These are phyloP conservation scores for Spathaspora passalidarum DNA, from an alignment of 805 yeast genomes.

Conservation along the genomic window DNA sequence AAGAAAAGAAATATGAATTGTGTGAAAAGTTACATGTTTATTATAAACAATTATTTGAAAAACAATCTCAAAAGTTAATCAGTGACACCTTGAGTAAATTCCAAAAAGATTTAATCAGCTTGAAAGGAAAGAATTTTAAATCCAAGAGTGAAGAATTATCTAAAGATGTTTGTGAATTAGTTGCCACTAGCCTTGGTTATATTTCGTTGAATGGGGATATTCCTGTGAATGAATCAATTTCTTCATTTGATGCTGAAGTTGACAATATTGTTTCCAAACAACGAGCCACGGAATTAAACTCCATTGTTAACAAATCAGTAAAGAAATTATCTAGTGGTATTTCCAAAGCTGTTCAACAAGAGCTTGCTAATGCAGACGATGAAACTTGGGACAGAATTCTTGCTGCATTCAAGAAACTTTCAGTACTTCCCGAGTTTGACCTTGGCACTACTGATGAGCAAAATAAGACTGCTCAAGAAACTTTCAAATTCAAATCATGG, in stretches of 20 bases:
- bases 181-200: slow-evolving; percentile 6
- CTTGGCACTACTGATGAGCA: slow-evolving; percentile 52
- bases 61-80: slow-evolving; percentile 18
- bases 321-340: slow-evolving; percentile 47
- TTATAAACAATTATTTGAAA: slow-evolving; percentile 37
- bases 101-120: slow-evolving; percentile 9
- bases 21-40: slow-evolving; percentile 33
- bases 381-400: slow-evolving; percentile 63
- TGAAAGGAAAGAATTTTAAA: slow-evolving; percentile 9
- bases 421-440: slow-evolving; percentile 37
- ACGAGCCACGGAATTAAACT: slow-evolving; percentile 31
- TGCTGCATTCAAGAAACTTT: slow-evolving; percentile 33
- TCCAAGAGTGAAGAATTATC: slow-evolving; percentile 6
- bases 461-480: slow-evolving; percentile 39
- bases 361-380: slow-evolving; percentile 47
- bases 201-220: slow-evolving; percentile 28
- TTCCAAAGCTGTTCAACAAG: slow-evolving; percentile 48
- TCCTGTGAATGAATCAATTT: slow-evolving; percentile 18
- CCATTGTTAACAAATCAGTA: slow-evolving; percentile 32
- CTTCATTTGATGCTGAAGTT: slow-evolving; percentile 32
- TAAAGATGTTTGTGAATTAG: not conserved
- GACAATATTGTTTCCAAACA: slow-evolving; percentile 37
- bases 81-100: slow-evolving; percentile 13
- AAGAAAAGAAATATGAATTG: slow-evolving; percentile 55
- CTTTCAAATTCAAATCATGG: slow-evolving; percentile 64